These are phyloP conservation scores for Coemansia sp. DNA, from an alignment of 192 early-diverging fungal genomes.

Conservation along the genomic window DNA sequence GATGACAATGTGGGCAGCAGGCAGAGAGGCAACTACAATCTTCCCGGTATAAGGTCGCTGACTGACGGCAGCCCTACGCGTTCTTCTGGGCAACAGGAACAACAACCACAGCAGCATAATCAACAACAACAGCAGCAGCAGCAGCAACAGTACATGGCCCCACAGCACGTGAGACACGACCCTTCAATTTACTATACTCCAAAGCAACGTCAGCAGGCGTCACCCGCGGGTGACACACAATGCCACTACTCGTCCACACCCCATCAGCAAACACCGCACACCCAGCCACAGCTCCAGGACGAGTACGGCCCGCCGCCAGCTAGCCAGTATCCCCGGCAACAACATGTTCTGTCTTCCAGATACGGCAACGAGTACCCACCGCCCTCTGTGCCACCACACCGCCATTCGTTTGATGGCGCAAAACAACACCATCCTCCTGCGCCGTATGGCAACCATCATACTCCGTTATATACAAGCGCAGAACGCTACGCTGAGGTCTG, in stretches of 20 bases:
- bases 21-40: slow-evolving; percentile 29
- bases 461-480: too few species aligned
- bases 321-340: slow-evolving; percentile 1
- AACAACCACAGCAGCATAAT: slow-evolving; percentile 1
- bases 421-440: not conserved
- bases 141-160: not conserved
- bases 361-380: not conserved
- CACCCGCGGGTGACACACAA: not conserved
- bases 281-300: slow-evolving; percentile 5
- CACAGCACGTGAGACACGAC: slow-evolving; percentile 3
- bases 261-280: not conserved
- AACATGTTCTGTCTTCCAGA: not conserved
- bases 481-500: not conserved
- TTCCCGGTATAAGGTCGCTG: slow-evolving; percentile 44
- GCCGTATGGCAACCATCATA: not conserved
- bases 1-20: slow-evolving; percentile 20
- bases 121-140: slow-evolving; percentile 10
- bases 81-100: slow-evolving; percentile 6
- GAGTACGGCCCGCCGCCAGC: not conserved
- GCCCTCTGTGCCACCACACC: not conserved
- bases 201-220: slow-evolving; percentile 5
- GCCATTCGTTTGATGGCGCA: not conserved
- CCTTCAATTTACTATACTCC: slow-evolving; percentile 1
- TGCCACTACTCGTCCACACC: not conserved
- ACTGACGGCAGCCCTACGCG: slow-evolving; percentile 19